Percentiles rank a stretch among this genome's conserved stretches.
These are phyloP conservation scores for Aureobasidium subglaciale DNA, from an alignment of 2,329 filamentous ascomycete genomes.

Conservation along the genomic window DNA sequence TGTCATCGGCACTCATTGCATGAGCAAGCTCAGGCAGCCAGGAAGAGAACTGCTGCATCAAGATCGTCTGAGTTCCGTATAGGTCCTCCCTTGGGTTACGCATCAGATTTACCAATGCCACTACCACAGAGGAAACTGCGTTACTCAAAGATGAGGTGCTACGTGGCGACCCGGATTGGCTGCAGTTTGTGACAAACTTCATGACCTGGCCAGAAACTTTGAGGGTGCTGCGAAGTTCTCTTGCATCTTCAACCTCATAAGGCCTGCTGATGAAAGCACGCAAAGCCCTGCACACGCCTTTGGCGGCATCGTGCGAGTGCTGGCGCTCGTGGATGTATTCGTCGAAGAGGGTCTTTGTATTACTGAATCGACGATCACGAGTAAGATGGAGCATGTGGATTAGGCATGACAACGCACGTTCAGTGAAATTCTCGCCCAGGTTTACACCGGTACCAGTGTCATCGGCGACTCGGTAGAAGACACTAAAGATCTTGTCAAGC, in stretches of 20 bases:
- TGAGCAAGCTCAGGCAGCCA: conserved; percentile 89
- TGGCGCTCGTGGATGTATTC: conserved; percentile 15
- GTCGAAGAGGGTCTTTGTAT: conserved; percentile 13
- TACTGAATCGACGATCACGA: conserved; percentile 16
- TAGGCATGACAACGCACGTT: conserved; percentile 16
- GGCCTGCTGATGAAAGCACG: conserved; percentile 15
- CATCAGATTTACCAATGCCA: conserved; percentile 12
- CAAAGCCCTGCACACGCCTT: conserved; percentile 15
- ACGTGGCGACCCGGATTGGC: neutral
- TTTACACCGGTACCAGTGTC: conserved; percentile 9
- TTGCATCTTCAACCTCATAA: conserved; percentile 17
- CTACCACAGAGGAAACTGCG: conserved; percentile 1
- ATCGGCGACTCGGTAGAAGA: conserved; percentile 11
- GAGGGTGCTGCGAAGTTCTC: conserved; percentile 17
- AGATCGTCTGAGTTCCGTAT: conserved; percentile 61
- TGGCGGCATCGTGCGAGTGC: conserved; percentile 14
- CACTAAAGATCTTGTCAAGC: conserved; percentile 12
- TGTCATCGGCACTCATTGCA: conserved; percentile 72
- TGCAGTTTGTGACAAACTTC: conserved; percentile 10
- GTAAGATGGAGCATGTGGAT: conserved; percentile 16
- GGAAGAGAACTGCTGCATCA: conserved; percentile 92
- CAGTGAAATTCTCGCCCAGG: conserved; percentile 12
- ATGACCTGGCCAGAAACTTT: conserved; percentile 18
- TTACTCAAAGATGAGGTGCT: neutral
- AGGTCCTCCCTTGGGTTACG: conserved; percentile 12